These are phyloP conservation scores for Haplosporangium sp. DNA, from an alignment of 371 early-diverging fungal species.

Conservation along the genomic window DNA sequence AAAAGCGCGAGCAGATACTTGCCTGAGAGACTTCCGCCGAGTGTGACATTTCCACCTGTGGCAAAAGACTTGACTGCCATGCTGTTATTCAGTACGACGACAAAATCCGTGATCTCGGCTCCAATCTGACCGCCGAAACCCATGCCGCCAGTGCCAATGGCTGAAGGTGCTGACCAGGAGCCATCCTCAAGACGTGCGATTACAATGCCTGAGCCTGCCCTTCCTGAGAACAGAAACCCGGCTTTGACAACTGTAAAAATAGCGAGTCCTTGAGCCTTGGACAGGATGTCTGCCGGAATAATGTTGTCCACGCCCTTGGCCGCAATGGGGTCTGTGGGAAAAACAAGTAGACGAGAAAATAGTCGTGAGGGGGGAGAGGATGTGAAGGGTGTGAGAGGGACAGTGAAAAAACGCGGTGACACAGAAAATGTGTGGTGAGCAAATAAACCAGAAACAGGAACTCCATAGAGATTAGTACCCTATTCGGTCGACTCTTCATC, in stretches of 20 bases:
- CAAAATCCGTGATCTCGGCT: constrained; percentile 94
- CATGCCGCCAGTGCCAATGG: constrained; percentile 79
- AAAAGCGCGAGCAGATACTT: background rate
- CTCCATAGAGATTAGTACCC: too few species aligned
- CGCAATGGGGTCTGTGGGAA: constrained; percentile 58
- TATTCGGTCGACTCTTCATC: too few species aligned
- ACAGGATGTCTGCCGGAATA: constrained; percentile 78
- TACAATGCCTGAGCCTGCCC: constrained; percentile 93
- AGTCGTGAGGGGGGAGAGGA: background rate
- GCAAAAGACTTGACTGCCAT: constrained; percentile 92
- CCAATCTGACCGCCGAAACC: constrained; percentile 97
- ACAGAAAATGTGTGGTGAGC: too few species aligned
- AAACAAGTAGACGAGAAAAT: background rate
- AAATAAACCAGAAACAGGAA: too few species aligned
- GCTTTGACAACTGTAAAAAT: constrained; percentile 93
- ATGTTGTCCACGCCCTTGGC: constrained; percentile 78
- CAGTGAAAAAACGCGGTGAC: too few species aligned
- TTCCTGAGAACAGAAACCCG: constrained; percentile 92
- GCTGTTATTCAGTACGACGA: constrained; percentile 89
- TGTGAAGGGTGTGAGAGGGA: background rate
- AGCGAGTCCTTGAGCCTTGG: constrained; percentile 90
- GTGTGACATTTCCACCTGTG: constrained; percentile 90
- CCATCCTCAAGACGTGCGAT: constrained; percentile 71
- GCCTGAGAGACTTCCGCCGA: constrained; percentile 86
- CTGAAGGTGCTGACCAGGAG: constrained; percentile 85